Conservation (phyloP, 441 rosid genomes). For the Erysimum cheiri region DNA sequence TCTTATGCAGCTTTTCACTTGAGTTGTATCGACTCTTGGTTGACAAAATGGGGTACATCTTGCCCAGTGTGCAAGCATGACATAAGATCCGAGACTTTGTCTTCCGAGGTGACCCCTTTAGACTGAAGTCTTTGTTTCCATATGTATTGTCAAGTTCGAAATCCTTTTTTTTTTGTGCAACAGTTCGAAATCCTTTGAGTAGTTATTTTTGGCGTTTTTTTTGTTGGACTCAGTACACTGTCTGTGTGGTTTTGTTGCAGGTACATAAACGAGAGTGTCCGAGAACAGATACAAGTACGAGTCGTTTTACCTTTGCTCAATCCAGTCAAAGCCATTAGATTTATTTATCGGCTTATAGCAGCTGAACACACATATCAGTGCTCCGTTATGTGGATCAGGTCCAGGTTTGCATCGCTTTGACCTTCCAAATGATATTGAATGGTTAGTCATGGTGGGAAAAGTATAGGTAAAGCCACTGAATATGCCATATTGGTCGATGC, state of each 20-base stretch:
- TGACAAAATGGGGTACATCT: slow-evolving; percentile 76
- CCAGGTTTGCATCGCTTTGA: slow-evolving; percentile 30
- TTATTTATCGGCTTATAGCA: not conserved
- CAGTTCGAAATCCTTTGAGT: too few relatives aligned
- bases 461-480: slow-evolving; percentile 12
- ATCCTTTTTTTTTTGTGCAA: too few relatives aligned
- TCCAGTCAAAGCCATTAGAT: slow-evolving; percentile 39
- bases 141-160: not conserved
- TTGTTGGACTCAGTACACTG: slow-evolving; percentile 18
- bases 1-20: slow-evolving; percentile 70
- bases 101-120: slow-evolving; percentile 53
- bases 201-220: not conserved
- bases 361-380: slow-evolving; percentile 25
- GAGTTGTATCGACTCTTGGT: slow-evolving; percentile 74
- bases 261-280: slow-evolving; percentile 32
- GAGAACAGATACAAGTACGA: slow-evolving; percentile 30
- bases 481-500: slow-evolving; percentile 12
- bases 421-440: slow-evolving; percentile 23
- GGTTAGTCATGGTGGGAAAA: slow-evolving; percentile 22
- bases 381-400: slow-evolving; percentile 24
- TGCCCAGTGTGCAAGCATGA: slow-evolving; percentile 89
- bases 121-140: slow-evolving; percentile 15
- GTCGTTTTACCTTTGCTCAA: slow-evolving; percentile 30
- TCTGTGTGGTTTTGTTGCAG: slow-evolving; percentile 26
- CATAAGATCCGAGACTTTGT: slow-evolving; percentile 48